A percentile compares a stretch with the other conserved stretches of the same genome.
Evolutionary conservation across 1,139 yeast species (phyloP).

Genomic region (Saccharomyces hybrid): DNA sequence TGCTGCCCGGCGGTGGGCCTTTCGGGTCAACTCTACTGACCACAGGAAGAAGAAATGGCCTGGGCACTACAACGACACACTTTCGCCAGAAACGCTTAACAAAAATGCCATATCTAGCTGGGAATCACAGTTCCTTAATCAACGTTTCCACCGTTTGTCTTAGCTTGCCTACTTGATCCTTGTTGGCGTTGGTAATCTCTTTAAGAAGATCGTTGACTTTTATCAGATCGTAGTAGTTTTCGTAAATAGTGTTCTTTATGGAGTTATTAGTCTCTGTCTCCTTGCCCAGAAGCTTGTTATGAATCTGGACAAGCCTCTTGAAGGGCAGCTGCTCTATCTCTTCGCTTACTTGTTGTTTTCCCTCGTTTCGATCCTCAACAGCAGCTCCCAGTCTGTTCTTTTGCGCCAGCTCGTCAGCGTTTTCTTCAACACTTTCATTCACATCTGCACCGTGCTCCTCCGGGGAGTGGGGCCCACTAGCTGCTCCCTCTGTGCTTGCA

Average conservation of each 20-base stretch:
- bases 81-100: background rate
- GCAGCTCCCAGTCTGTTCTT: constrained; percentile 6
- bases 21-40: background rate
- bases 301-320: constrained; percentile 34
- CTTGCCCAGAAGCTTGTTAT: constrained; percentile 36
- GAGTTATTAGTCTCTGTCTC: constrained; percentile 40
- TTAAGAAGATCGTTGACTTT: constrained; percentile 39
- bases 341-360: constrained; percentile 16
- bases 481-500: constrained; percentile 8
- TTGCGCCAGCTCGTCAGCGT: background rate
- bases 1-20: background rate
- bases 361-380: constrained; percentile 5
- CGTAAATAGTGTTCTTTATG: constrained; percentile 44
- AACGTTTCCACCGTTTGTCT: constrained; percentile 8
- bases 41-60: background rate
- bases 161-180: constrained; percentile 9
- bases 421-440: constrained; percentile 1
- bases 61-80: background rate
- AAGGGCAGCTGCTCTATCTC: constrained; percentile 36
- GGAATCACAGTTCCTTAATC: background rate
- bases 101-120: background rate
- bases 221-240: constrained; percentile 45
- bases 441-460: constrained; percentile 1
- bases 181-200: constrained; percentile 16
- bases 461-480: background rate